Base-by-base conservation (phyloP, 2,329 filamentous ascomycete species). In the Dryadomyces sulphureus region DNA sequence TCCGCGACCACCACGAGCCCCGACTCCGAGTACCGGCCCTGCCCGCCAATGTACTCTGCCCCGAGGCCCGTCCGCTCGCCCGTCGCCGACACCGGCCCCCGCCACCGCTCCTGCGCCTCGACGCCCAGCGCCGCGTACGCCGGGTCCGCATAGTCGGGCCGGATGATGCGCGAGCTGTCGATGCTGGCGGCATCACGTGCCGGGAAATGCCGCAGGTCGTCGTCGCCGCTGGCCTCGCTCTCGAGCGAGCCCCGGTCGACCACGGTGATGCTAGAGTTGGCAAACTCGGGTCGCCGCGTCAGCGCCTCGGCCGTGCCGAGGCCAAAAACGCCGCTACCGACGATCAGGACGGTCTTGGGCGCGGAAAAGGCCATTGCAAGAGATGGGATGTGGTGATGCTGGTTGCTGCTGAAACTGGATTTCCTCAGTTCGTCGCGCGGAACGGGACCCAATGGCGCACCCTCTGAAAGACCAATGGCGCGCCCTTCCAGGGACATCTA, bases 91-190 rank as follows among this genome's bases (percentile, higher is more conserved):
- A 36, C 11, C 36, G 17, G 36, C 20, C 36, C 36, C 14, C 81
- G 76, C 84, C 79, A 92, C 57, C 73, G 67, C 17, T 69, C 62
- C 56, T 85, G 83, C 1, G 88, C 87, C 32, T 76, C 67, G 17
- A 75, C 70, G 19, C 81, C 87, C 40, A 96, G 76, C 16, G 69
- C 65, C 6, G 86, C 75, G 62, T 96, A 96, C 20, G 79, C 74
- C 0, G 75, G 66, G 57, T 90, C 79, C 5, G 84, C 80, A 58
- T 96, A 96, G 68, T 96, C 90, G 43, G 75, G 65, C 47, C 79
- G 70, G 52, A 82, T 69, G 54, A 81, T 79, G 53, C 78, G 73
- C 14, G 76, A 80, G 4, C 68, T 69, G 62, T 82, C 78, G 56
- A 80, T 70, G 52, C 72, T 77, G 43, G 76, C 70, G 48, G 70